Evolutionary conservation across 805 yeast species (phyloP).

Genomic region (Candida sanyiensis): DNA sequence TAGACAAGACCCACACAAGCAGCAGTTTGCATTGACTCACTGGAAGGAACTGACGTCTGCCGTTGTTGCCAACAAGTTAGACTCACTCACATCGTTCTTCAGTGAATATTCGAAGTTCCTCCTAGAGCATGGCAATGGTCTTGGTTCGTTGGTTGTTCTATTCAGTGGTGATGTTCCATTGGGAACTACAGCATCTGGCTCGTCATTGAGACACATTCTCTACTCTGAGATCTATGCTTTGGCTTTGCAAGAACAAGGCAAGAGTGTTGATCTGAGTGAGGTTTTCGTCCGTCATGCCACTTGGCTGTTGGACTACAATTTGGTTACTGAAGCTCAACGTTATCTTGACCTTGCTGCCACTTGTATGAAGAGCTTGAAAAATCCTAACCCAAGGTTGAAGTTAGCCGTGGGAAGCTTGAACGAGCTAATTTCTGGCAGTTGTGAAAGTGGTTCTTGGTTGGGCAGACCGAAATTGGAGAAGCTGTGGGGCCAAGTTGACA

Average conservation of each 20-base stretch:
- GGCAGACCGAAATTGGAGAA: conserved; percentile 72
- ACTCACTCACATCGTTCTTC: conserved; percentile 36
- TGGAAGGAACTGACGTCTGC: conserved; percentile 46
- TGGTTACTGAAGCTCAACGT: conserved; percentile 50
- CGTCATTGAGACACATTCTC: conserved; percentile 26
- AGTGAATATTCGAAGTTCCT: conserved; percentile 48
- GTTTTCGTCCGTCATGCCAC: conserved; percentile 65
- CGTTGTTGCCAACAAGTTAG: conserved; percentile 32
- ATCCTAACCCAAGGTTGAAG: conserved; percentile 30
- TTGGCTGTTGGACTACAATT: conserved; percentile 63
- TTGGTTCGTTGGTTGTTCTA: conserved; percentile 41
- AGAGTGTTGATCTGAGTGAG: conserved; percentile 42
- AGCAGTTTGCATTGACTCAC: conserved; percentile 44
- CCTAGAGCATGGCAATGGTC: conserved; percentile 25
- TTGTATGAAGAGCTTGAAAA: conserved; percentile 34
- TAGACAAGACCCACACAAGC: conserved; percentile 32
- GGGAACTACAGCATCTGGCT: conserved; percentile 19
- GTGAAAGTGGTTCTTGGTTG: conserved; percentile 65
- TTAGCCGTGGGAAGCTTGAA: conserved; percentile 34
- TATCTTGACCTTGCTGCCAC: conserved; percentile 50
- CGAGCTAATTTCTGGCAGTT: conserved; percentile 45
- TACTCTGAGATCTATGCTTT: conserved; percentile 26
- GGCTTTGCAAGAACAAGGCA: conserved; percentile 21
- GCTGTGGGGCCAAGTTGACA: conserved; percentile 85
- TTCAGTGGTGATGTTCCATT: conserved; percentile 44